A percentile compares a stretch with the other conserved stretches of the same genome.
These are phyloP conservation scores for Psilocybe subaeruginosa DNA, from an alignment of 768 basidiomycete genomes.

Conservation along the genomic window DNA sequence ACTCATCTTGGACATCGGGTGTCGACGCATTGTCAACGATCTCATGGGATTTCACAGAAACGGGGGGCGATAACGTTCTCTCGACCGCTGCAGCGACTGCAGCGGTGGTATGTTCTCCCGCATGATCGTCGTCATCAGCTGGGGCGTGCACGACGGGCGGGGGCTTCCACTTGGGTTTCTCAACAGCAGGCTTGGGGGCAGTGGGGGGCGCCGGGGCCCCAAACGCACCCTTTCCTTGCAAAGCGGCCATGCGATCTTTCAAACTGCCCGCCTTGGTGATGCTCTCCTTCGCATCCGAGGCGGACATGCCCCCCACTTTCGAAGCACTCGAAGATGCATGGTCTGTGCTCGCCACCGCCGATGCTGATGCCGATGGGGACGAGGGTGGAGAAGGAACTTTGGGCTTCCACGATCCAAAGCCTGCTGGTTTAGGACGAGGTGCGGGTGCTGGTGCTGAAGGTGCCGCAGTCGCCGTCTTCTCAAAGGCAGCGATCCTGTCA, in stretches of 20 bases:
- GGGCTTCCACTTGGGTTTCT: conserved; percentile 88
- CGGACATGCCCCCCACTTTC: conserved; percentile 62
- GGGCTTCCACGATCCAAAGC: conserved; percentile 71
- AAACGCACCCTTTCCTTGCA: conserved; percentile 84
- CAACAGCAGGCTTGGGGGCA: conserved; percentile 59
- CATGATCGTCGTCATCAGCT: conserved; percentile 45
- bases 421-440: conserved; percentile 68
- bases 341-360: conserved; percentile 13
- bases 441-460: conserved; percentile 47
- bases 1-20: conserved; percentile 22
- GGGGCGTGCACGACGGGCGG: conserved; percentile 59
- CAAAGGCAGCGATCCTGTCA: conserved; percentile 89
- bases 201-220: conserved; percentile 55
- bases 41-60: conserved; percentile 23
- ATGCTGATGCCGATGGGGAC: conserved; percentile 37
- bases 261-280: conserved; percentile 81
- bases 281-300: conserved; percentile 86
- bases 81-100: conserved; percentile 26
- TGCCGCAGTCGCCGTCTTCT: conserved; percentile 57
- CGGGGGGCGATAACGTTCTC: conserved; percentile 38
- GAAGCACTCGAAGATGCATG: conserved; percentile 19
- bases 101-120: conserved; percentile 14
- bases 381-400: conserved; percentile 55
- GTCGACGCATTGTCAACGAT: conserved; percentile 17
- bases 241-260: conserved; percentile 93